Evolutionary conservation across 2,329 filamentous ascomycete genomes (phyloP), one percentile per base, ranked within the genome.

Genomic region (Alternaria consortialis): DNA sequence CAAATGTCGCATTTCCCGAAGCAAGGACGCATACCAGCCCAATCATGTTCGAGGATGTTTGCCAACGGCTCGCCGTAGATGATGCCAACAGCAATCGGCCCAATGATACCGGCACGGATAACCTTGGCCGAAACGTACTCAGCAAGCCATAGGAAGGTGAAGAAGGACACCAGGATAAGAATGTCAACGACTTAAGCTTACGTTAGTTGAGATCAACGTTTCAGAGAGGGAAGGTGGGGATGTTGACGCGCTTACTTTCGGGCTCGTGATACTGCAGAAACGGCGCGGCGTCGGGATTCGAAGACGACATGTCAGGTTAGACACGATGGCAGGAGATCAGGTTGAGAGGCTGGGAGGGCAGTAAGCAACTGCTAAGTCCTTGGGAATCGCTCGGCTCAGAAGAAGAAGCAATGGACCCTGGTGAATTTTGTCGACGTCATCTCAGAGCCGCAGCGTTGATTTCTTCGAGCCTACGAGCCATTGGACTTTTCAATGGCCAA

Each of bases 11-110:
- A 36, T 31, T 15, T 43, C 40, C 7, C 36, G 42, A 12, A 27
- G 13, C 42, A 48, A 25, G 29, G 31, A 31, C 25, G 48, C 34
- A 17, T 55, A 46, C 50, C 36, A 29, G 32, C 31, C 60, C 58
- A 65, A 42, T 57, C 60, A 60, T 58, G 63, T 37, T 62, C 60
- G 15, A 62, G 53, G 11, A 63, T 63, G 9, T 65, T 60, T 11
- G 63, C 57, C 15, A 65, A 39, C 47, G 59, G 62, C 31, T 63
- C 42, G 31, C 57, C 60, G 25, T 63, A 65, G 17, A 60, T 53
- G 51, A 63, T 60, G 7, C 62, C 58, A 12, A 62, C 55, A 27
- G 27, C 55, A 50, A 58, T 64, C 11, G 56, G 61, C 8, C 62
- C 58, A 42, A 65, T 58, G 40, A 65, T 58, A 48, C 57, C 52